A percentile compares a stretch with the other conserved stretches of the same genome.
These are phyloP conservation scores for Saccharomyces hybrid DNA, from an alignment of 1,139 yeast genomes.

Conservation along the genomic window DNA sequence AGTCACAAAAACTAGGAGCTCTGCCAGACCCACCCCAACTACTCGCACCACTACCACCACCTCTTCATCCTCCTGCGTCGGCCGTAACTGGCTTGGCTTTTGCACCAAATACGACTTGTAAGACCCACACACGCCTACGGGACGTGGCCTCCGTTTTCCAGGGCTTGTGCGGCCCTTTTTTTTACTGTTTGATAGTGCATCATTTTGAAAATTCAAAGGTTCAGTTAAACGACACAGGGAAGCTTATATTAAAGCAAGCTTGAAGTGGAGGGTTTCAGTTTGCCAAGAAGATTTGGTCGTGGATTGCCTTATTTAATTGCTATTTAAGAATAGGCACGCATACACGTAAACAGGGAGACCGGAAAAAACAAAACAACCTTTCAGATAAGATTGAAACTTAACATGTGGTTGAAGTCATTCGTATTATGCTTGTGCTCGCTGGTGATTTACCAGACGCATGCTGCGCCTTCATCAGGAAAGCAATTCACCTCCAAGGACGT, in stretches of 20 bases:
- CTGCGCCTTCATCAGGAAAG: neutral
- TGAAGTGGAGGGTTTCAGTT: neutral
- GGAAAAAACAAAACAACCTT: neutral
- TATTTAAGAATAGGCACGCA: neutral
- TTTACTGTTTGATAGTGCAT: neutral
- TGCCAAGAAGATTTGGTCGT: neutral
- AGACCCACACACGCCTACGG: neutral
- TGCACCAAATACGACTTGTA: constrained; percentile 29
- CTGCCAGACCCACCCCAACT: constrained; percentile 14
- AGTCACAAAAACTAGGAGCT: constrained; percentile 13
- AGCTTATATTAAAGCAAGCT: neutral
- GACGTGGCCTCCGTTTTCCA: neutral
- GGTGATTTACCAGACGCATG: constrained; percentile 1
- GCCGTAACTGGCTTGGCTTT: constrained; percentile 33
- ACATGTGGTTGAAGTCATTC: neutral
- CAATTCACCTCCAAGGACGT: constrained; percentile 7
- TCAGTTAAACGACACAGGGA: neutral
- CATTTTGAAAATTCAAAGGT: neutral
- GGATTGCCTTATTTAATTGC: neutral
- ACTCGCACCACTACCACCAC: constrained; percentile 15
- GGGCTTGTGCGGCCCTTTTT: neutral
- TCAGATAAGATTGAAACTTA: neutral
- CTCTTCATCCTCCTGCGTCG: constrained; percentile 25
- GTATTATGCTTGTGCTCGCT: neutral
- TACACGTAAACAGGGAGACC: neutral